Evolutionary conservation across 768 basidiomycete genomes (phyloP).

Genomic region (Macrolepiota albuminosa): DNA sequence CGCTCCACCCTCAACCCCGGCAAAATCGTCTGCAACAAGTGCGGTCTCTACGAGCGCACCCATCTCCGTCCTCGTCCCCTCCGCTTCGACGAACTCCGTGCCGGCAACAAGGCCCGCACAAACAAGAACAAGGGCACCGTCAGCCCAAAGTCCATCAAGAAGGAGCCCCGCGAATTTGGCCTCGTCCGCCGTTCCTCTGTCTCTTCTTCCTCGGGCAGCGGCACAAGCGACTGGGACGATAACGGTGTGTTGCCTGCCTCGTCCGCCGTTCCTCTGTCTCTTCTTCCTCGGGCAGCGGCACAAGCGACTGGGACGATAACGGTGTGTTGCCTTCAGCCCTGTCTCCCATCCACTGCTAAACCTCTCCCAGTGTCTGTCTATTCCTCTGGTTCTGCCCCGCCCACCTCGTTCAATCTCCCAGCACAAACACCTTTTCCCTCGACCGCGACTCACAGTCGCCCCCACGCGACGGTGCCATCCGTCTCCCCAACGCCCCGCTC

Average conservation of each 20-base stretch:
- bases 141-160: conserved; percentile 52
- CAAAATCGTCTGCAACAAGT: conserved; percentile 94
- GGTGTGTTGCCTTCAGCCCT: conserved; percentile 40
- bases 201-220: conserved; percentile 54
- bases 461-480: conserved; percentile 54
- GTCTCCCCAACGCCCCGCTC: conserved; percentile 69
- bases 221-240: conserved; percentile 80
- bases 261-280: conserved; percentile 61
- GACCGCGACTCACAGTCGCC: conserved; percentile 52
- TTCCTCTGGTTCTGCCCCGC: conserved; percentile 55
- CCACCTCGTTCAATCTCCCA: conserved; percentile 66
- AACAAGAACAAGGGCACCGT: conserved; percentile 40
- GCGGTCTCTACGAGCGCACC: conserved; percentile 86
- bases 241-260: conserved; percentile 51
- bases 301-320: conserved; percentile 81
- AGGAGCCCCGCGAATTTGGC: conserved; percentile 52
- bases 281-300: conserved; percentile 50
- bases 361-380: conserved; percentile 39
- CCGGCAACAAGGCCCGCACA: conserved; percentile 73
- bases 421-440: conserved; percentile 53
- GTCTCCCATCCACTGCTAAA: conserved; percentile 15
- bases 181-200: conserved; percentile 58
- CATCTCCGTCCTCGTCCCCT: conserved; percentile 79
- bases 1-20: conserved; percentile 85
- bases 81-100: conserved; percentile 83